Percentiles rank a stretch among this genome's conserved stretches.
phyloP scores from a whole-genome alignment of 176 grass and related monocot genomes.

The Rhipidocladum racemiflorum region DNA sequence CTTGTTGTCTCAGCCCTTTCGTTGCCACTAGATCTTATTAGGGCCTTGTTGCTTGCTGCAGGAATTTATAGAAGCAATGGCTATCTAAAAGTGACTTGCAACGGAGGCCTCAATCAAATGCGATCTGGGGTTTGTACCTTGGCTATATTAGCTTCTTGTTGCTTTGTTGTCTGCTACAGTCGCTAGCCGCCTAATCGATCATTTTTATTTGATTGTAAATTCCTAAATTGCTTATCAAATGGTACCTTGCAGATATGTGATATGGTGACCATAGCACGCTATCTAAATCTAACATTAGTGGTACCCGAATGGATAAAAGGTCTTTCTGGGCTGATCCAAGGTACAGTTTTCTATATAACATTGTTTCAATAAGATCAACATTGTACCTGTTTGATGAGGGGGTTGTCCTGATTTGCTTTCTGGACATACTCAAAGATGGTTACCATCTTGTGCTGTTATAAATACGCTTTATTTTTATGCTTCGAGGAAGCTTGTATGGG shows the following conservation, averaged over 20 bases:
- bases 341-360: conserved; percentile 31
- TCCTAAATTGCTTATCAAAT: conserved; percentile 17
- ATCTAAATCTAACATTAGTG: conserved; percentile 45
- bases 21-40: conserved; percentile 12
- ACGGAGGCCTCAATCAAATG: conserved; percentile 98
- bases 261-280: conserved; percentile 80
- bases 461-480: too few relatives aligned
- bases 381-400: background rate
- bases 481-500: too few relatives aligned
- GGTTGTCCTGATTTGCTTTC: background rate
- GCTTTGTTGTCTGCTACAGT: background rate
- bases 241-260: conserved; percentile 77
- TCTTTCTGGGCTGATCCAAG: too few relatives aligned
- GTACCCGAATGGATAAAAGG: conserved; percentile 71
- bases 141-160: background rate
- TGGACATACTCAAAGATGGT: background rate
- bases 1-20: conserved; percentile 18
- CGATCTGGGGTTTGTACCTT: conserved; percentile 68
- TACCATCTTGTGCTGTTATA: background rate
- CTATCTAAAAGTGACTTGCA: conserved; percentile 73
- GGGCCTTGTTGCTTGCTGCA: conserved; percentile 22
- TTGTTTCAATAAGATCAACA: background rate
- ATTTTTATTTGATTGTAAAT: background rate
- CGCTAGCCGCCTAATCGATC: background rate
- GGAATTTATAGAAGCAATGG: conserved; percentile 94